Evolutionary conservation across 2,329 filamentous ascomycete genomes (phyloP), one percentile per base, ranked within the genome.

Genomic region (Trichoderma atrobrunneum): DNA sequence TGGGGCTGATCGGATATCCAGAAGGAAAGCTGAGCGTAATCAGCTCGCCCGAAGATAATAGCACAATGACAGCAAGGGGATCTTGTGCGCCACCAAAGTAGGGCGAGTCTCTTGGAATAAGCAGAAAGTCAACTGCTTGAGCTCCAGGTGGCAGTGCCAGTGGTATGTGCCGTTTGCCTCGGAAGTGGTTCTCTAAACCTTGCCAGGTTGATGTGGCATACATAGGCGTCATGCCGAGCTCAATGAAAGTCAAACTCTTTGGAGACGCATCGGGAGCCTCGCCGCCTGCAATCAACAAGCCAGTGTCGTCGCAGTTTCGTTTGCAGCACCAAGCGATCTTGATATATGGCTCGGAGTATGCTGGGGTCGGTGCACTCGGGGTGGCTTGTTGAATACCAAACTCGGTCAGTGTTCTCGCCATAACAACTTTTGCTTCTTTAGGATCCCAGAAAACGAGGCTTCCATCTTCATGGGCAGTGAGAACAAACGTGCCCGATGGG

Each of bases 191-290:
- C 0, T 90, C 86, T 1, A 99, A 87, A 0, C 92, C 82, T 78
- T 97, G 93, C 94, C 95, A 98, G 5, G 93, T 91, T 11, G 95
- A 95, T 5, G 96, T 98, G 43, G 93, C 90, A 82, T 98, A 98
- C 64, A 93, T 91, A 1, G 96, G 96, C 7, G 95, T 98, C 62
- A 90, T 83, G 3, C 96, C 96, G 72, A 99, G 85, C 76, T 99
- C 96, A 72, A 98, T 86, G 75, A 98, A 95, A 0, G 93, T 97
- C 73, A 99, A 82, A 6, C 93, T 93, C 80, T 93, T 94, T 6
- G 90, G 87, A 5, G 89, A 85, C 51, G 90, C 87, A 21, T 91
- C 91, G 0, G 88, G 87, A 2, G 88, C 85, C 73, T 92, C 88
- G 5, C 96, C 96, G 34, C 96, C 96, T 3, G 94, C 93, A 70